Conservation (phyloP, 2,329 filamentous ascomycete genomes). For the Magnaporthiopsis incrustans region DNA sequence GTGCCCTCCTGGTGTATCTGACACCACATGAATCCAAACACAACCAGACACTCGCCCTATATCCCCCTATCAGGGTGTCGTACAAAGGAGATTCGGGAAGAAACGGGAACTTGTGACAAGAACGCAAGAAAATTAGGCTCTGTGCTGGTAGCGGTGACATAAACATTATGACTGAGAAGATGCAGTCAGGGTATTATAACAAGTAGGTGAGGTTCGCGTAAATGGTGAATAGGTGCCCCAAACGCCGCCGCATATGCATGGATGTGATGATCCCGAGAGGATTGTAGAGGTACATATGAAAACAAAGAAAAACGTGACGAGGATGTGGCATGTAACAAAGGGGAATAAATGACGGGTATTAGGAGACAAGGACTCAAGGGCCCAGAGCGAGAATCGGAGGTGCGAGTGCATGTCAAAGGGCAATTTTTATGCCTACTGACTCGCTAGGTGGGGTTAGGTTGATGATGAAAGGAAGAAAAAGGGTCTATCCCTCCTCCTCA, state of each 20-base stretch:
- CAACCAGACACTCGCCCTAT: too few relatives aligned
- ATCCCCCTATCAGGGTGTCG: not conserved
- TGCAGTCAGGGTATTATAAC: not conserved
- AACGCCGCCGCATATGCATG: not conserved
- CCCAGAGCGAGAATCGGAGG: not conserved
- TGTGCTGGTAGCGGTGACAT: not conserved
- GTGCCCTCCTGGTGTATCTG: not conserved
- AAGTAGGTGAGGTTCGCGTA: not conserved
- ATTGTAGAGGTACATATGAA: not conserved
- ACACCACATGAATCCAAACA: too few relatives aligned
- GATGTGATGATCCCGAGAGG: not conserved
- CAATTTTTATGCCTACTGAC: not conserved
- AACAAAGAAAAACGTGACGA: not conserved
- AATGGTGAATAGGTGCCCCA: not conserved
- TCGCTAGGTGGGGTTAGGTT: not conserved
- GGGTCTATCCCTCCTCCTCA: slow-evolving; percentile 23
- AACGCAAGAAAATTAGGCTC: not conserved
- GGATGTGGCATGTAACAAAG: not conserved
- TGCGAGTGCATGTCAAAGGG: not conserved
- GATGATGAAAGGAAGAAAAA: not conserved
- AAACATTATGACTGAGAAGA: not conserved
- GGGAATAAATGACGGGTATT: not conserved
- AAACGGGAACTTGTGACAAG: not conserved
- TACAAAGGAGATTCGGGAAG: not conserved
- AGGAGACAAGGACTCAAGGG: not conserved